Evolutionary conservation across 148 eudicot genomes (phyloP), one percentile per base, ranked within the genome.

Genomic region (Chenopodium quinoa): DNA sequence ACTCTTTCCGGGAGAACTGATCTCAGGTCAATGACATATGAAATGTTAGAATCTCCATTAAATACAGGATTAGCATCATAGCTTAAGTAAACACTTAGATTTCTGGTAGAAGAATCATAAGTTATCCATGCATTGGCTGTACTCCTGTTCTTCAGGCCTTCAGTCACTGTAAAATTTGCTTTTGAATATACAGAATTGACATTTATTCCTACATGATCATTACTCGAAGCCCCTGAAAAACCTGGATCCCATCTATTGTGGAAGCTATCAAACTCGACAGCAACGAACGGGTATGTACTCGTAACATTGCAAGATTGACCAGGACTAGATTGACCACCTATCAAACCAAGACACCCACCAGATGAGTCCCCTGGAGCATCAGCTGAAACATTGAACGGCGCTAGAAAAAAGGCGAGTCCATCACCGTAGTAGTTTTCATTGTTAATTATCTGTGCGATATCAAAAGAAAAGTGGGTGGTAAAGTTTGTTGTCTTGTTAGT

Each of bases 391-490:
- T 69, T 1, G 14, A 83, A 54, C 1, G 91, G 88, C 0, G 78
- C 81, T 2, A 89, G 81, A 47, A 81, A 85, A 62, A 89, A 89
- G 27, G 91, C 12, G 32, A 89, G 75, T 0, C 91, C 91, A 75
- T 89, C 84, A 22, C 91, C 91, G 0, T 14, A 56, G 62, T 56
- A 69, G 0, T 1, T 22, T 7, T 5, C 12, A 50, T 9, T 9
- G 14, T 50, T 50, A 34, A 34, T 34, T 4, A 34, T 34, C 40
- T 34, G 78, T n/a, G 80, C 78, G 0, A 85, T 89, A 76, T 62
- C 32, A 47, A 89, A 89, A 1, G 88, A 82, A 78, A 89, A 89
- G 48, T 88, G 87, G 31, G 92, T 88, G 19, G 86, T 82, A 72
- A 89, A 89, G 46, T 86, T 84, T 4, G 89, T 69, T 7, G 81